phyloP scores from a whole-genome alignment of 2,329 filamentous ascomycete genomes.

The Colletotrichum sp. region DNA sequence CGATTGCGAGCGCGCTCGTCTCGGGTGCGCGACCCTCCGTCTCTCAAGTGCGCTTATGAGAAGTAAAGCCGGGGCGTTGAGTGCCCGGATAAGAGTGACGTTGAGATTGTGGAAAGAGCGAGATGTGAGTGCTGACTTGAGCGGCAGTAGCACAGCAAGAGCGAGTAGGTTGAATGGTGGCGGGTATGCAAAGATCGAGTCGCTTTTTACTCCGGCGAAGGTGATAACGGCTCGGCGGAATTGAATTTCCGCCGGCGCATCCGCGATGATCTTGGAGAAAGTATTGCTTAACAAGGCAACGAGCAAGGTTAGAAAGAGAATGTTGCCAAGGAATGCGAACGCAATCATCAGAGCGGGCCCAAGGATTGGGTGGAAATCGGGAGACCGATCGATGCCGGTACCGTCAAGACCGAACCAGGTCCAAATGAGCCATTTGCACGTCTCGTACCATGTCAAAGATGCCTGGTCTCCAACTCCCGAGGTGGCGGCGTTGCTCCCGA shows the following conservation, averaged over 20 bases:
- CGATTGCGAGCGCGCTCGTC: constrained; percentile 47
- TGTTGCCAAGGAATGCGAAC: constrained; percentile 77
- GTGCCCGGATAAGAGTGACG: constrained; percentile 64
- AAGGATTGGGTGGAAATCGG: constrained; percentile 68
- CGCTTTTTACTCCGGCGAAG: constrained; percentile 76
- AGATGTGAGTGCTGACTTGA: constrained; percentile 67
- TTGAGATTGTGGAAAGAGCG: constrained; percentile 76
- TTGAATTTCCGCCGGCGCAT: constrained; percentile 73
- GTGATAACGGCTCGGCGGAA: constrained; percentile 75
- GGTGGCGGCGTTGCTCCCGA: constrained; percentile 32
- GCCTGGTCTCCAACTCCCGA: constrained; percentile 1
- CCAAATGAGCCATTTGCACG: constrained; percentile 80
- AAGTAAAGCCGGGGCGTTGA: constrained; percentile 69
- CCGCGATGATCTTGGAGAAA: constrained; percentile 71
- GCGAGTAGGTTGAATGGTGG: constrained; percentile 75
- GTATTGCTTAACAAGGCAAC: constrained; percentile 77
- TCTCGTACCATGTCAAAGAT: constrained; percentile 48
- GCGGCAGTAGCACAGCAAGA: constrained; percentile 67
- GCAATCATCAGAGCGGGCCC: constrained; percentile 73
- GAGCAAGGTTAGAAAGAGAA: constrained; percentile 75
- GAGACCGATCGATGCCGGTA: constrained; percentile 54
- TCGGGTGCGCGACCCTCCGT: constrained; percentile 36
- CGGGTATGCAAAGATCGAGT: constrained; percentile 72
- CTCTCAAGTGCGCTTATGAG: constrained; percentile 67
- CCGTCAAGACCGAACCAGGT: constrained; percentile 80